Evolutionary conservation across 345 rosid species (phyloP).

Genomic region (Populus euphratica): DNA sequence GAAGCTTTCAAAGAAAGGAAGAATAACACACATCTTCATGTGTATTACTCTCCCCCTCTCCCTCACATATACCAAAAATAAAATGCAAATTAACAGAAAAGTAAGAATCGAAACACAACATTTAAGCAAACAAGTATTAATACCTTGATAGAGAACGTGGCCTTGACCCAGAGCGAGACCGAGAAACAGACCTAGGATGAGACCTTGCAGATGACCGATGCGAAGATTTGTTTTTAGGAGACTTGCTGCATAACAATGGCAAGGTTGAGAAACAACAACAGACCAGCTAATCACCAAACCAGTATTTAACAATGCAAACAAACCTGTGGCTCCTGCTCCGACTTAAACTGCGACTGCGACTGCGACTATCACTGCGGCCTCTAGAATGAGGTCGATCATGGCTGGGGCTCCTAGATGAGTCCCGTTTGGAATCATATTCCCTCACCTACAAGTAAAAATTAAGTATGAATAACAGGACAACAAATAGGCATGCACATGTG

Average conservation of each 20-base stretch:
- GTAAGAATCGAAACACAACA: not conserved
- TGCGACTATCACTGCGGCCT: slow-evolving; percentile 36
- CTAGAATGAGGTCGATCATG: slow-evolving; percentile 28
- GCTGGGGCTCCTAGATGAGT: slow-evolving; percentile 31
- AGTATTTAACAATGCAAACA: not conserved
- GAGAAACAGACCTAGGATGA: slow-evolving; percentile 59
- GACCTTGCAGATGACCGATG: slow-evolving; percentile 66
- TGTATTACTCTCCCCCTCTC: not conserved
- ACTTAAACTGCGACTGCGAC: slow-evolving; percentile 51
- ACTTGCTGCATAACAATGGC: slow-evolving; percentile 50
- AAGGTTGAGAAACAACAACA: slow-evolving; percentile 15
- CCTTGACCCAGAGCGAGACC: slow-evolving; percentile 62
- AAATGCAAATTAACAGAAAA: not conserved
- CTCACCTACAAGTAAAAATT: slow-evolving; percentile 18
- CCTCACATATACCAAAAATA: not conserved
- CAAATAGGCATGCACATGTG: not conserved
- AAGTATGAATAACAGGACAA: not conserved
- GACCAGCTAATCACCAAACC: not conserved
- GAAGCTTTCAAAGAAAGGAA: not conserved
- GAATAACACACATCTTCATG: not conserved
- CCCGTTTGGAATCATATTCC: slow-evolving; percentile 35
- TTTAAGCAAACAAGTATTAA: slow-evolving; percentile 14
- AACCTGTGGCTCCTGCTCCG: slow-evolving; percentile 57
- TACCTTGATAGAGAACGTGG: slow-evolving; percentile 70
- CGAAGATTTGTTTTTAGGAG: slow-evolving; percentile 60